Conservation (phyloP, 108 stramenopile genomes). For the Pseudonitzschia pungens region DNA sequence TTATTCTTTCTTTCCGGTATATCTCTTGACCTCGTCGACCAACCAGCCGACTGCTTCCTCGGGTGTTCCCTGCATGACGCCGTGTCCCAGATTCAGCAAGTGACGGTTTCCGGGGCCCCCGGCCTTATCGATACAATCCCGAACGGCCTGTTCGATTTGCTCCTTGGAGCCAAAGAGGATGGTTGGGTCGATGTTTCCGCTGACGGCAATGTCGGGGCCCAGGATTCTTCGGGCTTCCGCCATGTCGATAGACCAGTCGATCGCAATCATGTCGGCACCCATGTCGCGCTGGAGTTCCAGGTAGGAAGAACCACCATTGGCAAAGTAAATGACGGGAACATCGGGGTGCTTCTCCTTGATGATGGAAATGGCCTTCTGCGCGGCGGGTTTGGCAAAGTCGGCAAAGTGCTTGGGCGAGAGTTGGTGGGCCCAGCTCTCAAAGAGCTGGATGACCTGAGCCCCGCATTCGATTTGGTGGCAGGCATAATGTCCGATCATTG, state of each 20-base stretch:
- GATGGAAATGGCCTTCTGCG: slow-evolving; percentile 83
- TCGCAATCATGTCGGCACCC: slow-evolving; percentile 86
- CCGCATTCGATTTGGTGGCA: slow-evolving; percentile 96
- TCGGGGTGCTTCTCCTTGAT: slow-evolving; percentile 87
- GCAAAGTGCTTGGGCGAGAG: slow-evolving; percentile 82
- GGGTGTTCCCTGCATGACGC: slow-evolving; percentile 94
- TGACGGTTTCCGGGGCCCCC: slow-evolving; percentile 89
- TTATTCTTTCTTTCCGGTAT: slow-evolving; percentile 38
- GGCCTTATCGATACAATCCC: slow-evolving; percentile 91
- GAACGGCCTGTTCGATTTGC: slow-evolving; percentile 86
- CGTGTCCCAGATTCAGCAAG: slow-evolving; percentile 97
- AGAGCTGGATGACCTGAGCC: slow-evolving; percentile 97
- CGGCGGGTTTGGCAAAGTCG: slow-evolving; percentile 88
- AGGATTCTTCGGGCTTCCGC: slow-evolving; percentile 78
- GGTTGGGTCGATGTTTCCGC: slow-evolving; percentile 94
- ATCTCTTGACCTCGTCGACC: slow-evolving; percentile 91
- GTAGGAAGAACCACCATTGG: slow-evolving; percentile 93
- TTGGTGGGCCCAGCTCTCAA: slow-evolving; percentile 98
- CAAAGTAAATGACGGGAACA: slow-evolving; percentile 97
- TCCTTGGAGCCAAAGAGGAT: slow-evolving; percentile 90
- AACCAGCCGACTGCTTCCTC: slow-evolving; percentile 92
- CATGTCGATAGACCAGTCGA: slow-evolving; percentile 93
- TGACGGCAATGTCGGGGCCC: slow-evolving; percentile 80
- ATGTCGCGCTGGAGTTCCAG: slow-evolving; percentile 91
- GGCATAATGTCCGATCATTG: slow-evolving; percentile 90